These are phyloP conservation scores for Spirogloea muscicola DNA, from an alignment of 139 green algal genomes.

Conservation along the genomic window DNA sequence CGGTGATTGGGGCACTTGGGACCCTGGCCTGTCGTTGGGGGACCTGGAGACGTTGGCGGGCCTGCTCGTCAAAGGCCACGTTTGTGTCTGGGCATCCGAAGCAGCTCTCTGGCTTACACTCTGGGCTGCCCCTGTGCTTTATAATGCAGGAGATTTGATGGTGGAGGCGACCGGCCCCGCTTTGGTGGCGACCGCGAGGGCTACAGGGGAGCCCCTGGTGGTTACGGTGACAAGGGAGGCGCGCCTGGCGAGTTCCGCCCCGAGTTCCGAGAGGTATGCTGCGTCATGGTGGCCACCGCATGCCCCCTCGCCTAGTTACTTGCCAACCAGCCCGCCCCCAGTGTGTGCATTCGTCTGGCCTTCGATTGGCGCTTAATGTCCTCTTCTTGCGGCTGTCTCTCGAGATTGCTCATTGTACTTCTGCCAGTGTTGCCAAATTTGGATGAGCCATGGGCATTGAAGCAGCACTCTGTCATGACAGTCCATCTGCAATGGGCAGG, in stretches of 20 bases:
- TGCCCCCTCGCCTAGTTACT: too few relatives aligned
- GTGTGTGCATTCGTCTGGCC: too few relatives aligned
- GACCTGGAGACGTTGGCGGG: neutral
- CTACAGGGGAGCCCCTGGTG: constrained; percentile 38
- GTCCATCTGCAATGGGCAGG: too few relatives aligned
- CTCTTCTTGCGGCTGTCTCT: too few relatives aligned
- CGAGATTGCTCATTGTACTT: too few relatives aligned
- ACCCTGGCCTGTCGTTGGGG: neutral
- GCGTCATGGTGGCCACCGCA: neutral
- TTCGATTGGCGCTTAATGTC: too few relatives aligned
- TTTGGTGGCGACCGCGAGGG: constrained; percentile 58
- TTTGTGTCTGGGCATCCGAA: neutral
- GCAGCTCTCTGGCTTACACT: neutral
- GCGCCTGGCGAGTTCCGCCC: constrained; percentile 60
- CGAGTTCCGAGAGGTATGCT: constrained; percentile 48
- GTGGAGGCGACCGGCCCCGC: constrained; percentile 47
- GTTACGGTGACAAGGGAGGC: constrained; percentile 51
- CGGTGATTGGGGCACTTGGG: neutral
- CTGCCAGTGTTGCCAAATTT: too few relatives aligned
- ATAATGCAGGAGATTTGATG: neutral
- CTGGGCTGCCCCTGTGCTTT: neutral
- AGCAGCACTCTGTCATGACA: too few relatives aligned
- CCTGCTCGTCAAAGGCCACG: neutral
- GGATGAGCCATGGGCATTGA: too few relatives aligned
- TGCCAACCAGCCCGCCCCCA: too few relatives aligned